Evolutionary conservation across 1,284 basidiomycete genomes (phyloP), one percentile per base, ranked within the genome.

Genomic region (Vanrija sp.): DNA sequence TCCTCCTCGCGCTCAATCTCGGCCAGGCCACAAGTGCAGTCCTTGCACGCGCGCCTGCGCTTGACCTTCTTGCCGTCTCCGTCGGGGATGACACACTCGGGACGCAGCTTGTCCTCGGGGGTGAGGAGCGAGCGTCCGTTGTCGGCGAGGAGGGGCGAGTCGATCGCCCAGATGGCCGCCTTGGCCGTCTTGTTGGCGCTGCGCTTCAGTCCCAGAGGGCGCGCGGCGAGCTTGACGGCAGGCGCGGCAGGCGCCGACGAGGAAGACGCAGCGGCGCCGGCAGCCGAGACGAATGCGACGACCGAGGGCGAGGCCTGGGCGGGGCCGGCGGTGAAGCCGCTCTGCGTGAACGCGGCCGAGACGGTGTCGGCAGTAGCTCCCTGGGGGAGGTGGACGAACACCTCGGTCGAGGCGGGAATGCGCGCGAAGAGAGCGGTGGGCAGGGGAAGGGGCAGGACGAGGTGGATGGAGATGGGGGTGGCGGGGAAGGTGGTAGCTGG

Each of bases 1-100:
- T 74, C 67, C 75, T 94, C 89, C 72, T 90, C 87, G 46, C 84
- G 84, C 73, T 96, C 89, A 20, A 94, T 72, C 78, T 97, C 94
- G n/a, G 88, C 86, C 46, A 97, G 80, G 23, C 93, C 93, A 70
- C 93, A 97, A 3, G 89, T 85, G 76, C 93, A 97, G 69, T 85
- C 85, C 79, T 96, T 96, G 82, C 93, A 97, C 35, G 94, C 94
- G 72, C 86, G 49, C 39, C 74, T 61, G 19, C 75, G 62, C 64
- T 76, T 77, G 52, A 73, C 68, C 22, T 75, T 75, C 54, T 75
- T 77, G 44, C 73, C 67, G 43, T 65, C 60, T 6, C 60, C 47
- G 31, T 65, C 61, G 15, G 75, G 74, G 54, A 74, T 65, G 39
- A 73, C 57, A 55, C 76, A 77, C 54, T 71, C 74, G 7, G 80